Evolutionary conservation across 2,329 filamentous ascomycete species (phyloP).

Genomic region (Fusarium annulatum): DNA sequence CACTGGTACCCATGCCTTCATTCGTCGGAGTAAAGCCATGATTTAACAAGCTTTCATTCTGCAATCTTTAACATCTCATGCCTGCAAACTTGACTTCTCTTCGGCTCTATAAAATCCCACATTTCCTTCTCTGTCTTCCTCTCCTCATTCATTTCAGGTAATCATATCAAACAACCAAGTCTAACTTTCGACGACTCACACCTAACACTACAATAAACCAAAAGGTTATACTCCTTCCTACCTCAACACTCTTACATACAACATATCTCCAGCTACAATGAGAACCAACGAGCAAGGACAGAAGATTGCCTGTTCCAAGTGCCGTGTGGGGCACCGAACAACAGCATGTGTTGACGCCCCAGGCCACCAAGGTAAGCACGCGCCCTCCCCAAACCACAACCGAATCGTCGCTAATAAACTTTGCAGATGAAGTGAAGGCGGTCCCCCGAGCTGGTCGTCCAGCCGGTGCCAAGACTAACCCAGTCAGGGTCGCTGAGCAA

Average conservation of each 20-base stretch:
- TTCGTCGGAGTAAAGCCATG: background rate
- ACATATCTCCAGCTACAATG: background rate
- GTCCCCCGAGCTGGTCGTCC: background rate
- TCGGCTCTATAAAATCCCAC: background rate
- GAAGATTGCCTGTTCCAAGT: background rate
- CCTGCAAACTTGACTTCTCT: background rate
- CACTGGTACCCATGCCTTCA: background rate
- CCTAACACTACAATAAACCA: rapidly evolving
- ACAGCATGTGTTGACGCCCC: background rate
- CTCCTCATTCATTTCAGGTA: background rate
- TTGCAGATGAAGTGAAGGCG: background rate
- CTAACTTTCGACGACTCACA: background rate
- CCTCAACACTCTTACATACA: background rate
- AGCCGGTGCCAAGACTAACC: rapidly evolving
- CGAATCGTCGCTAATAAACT: background rate
- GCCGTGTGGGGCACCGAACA: background rate
- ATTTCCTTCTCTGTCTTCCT: too few species aligned
- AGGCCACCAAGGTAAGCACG: background rate
- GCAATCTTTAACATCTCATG: background rate
- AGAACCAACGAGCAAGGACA: background rate
- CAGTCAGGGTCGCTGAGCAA: too few species aligned
- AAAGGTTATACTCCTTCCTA: background rate
- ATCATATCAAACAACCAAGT: background rate
- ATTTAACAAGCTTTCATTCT: background rate
- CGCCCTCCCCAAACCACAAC: rapidly evolving